Conservation (phyloP, 1,284 basidiomycete genomes). For the Afroboletus lepidellus region DNA sequence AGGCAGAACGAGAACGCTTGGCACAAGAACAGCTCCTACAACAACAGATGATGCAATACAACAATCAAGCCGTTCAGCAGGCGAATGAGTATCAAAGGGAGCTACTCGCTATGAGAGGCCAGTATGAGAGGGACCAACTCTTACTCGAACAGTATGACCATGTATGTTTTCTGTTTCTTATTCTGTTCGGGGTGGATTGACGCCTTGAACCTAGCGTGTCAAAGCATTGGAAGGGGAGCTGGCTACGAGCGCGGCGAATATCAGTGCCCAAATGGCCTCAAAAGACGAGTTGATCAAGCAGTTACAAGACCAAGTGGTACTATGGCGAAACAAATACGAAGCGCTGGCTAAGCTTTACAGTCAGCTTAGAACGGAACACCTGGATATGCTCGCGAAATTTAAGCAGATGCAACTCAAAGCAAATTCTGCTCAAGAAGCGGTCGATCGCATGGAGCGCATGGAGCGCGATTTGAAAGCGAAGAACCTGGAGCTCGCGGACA, state of each 20-base stretch:
- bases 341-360: conserved; percentile 98
- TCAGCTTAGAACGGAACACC: conserved; percentile 94
- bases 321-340: conserved; percentile 99
- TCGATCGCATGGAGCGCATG: conserved; percentile 99
- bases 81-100: conserved; percentile 86
- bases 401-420: conserved; percentile 98
- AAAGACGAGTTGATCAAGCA: conserved; percentile 97
- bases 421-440: conserved; percentile 97
- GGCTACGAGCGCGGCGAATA: conserved; percentile 73
- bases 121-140: conserved; percentile 98
- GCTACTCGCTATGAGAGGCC: conserved; percentile 90
- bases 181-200: conserved; percentile 8
- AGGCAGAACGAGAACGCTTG: conserved; percentile 84
- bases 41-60: conserved; percentile 77
- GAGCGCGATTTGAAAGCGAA: conserved; percentile 97
- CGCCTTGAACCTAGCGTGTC: conserved; percentile 63
- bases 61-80: conserved; percentile 67
- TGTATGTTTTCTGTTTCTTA: conserved; percentile 42
- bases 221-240: conserved; percentile 96
- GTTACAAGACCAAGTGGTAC: conserved; percentile 93
- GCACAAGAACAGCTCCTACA: conserved; percentile 87
- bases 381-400: conserved; percentile 96
- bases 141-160: conserved; percentile 98
- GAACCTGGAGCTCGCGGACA: conserved; percentile 97
- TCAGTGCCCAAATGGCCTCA: conserved; percentile 84